Conservation (phyloP, 352 stramenopile genomes). For the Pythium angustatum region DNA sequence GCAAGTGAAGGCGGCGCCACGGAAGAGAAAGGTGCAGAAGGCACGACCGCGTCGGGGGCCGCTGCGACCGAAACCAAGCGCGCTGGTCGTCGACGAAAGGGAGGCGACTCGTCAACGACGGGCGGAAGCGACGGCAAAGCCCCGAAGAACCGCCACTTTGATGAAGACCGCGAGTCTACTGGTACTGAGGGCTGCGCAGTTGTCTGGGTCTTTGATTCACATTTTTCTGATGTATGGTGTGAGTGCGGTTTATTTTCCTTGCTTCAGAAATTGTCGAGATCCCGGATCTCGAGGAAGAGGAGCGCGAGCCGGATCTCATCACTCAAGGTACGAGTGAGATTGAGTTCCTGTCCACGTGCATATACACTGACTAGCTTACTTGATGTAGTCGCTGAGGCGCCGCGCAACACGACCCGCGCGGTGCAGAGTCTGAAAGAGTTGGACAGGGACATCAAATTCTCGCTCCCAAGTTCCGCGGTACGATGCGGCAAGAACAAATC, state of each 20-base stretch:
- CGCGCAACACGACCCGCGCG: constrained; percentile 62
- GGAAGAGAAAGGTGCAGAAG: constrained; percentile 34
- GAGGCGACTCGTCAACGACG: constrained; percentile 33
- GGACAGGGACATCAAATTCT: constrained; percentile 78
- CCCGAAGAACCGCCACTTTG: constrained; percentile 70
- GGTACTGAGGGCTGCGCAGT: too few species aligned
- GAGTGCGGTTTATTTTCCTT: neutral
- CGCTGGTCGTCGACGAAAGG: constrained; percentile 55
- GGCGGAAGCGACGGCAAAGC: constrained; percentile 39
- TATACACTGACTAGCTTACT: too few species aligned
- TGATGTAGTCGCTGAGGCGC: constrained; percentile 71
- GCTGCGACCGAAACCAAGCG: constrained; percentile 49
- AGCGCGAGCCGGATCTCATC: constrained; percentile 76
- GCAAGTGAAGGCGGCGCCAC: constrained; percentile 29
- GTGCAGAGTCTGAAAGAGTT: constrained; percentile 81
- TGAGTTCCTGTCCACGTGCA: too few species aligned
- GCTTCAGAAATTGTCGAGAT: constrained; percentile 75
- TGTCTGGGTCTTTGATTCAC: neutral
- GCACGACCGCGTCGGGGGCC: constrained; percentile 8
- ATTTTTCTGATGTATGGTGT: neutral
- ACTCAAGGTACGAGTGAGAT: constrained; percentile 49
- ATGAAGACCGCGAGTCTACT: constrained; percentile 65
- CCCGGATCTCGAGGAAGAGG: constrained; percentile 78
- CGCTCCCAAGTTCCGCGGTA: constrained; percentile 59
- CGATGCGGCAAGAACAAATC: neutral